These are phyloP conservation scores for Alternaria triticimaculans DNA, from an alignment of 2,329 filamentous ascomycete genomes.

Conservation along the genomic window DNA sequence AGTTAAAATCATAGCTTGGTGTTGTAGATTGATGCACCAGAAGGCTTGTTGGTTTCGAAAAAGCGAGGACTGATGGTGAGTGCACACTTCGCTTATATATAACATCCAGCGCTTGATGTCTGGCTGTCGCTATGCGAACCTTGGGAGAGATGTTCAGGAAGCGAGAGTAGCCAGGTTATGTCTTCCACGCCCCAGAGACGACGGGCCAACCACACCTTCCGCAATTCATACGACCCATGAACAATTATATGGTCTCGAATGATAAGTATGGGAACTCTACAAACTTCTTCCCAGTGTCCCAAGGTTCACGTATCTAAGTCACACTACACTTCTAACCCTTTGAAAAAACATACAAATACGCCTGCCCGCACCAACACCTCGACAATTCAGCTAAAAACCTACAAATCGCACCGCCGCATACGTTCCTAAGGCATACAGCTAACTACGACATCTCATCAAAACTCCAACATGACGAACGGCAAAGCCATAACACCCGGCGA, in stretches of 20 bases:
- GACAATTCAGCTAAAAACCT: background rate
- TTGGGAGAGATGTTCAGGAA: background rate
- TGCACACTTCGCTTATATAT: background rate
- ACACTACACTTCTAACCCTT: background rate
- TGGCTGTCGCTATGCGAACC: background rate
- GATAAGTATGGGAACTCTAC: background rate
- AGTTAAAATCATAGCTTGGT: background rate
- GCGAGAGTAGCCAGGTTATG: background rate
- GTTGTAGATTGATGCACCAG: background rate
- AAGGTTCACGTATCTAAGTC: background rate
- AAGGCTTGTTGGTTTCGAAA: background rate
- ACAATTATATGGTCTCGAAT: background rate
- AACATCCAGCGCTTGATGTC: background rate
- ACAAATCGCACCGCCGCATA: background rate
- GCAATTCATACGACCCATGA: background rate
- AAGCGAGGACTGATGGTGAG: background rate
- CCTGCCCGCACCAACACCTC: background rate
- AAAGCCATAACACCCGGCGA: background rate
- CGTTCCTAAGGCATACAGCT: background rate
- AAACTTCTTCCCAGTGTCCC: background rate
- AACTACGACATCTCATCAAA: background rate
- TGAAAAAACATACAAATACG: background rate
- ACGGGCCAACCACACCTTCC: background rate
- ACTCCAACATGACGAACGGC: background rate
- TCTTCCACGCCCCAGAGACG: background rate